Percentiles rank a stretch among this genome's conserved stretches.
Evolutionary conservation across 495 filamentous ascomycete genomes (phyloP).

Genomic region (Lasiosphaeris hirsuta): DNA sequence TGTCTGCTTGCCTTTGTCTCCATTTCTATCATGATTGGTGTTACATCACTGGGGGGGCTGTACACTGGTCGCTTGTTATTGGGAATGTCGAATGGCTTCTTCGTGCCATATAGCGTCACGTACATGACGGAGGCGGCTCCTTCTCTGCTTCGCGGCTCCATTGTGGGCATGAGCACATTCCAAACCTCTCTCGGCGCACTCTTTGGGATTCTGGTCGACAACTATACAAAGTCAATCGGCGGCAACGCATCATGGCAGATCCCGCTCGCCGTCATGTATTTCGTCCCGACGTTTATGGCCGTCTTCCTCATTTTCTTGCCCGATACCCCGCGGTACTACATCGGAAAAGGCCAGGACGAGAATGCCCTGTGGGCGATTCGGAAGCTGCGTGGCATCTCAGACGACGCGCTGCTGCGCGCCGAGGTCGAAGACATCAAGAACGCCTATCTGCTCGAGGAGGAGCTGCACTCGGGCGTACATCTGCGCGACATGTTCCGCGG

Average conservation of each 20-base stretch:
- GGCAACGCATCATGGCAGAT: slow-evolving; percentile 46
- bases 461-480: slow-evolving; percentile 24
- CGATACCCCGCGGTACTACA: slow-evolving; percentile 51
- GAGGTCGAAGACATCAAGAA: slow-evolving; percentile 32
- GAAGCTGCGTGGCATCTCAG: slow-evolving; percentile 24
- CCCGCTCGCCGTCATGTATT: slow-evolving; percentile 51
- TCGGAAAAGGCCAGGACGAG: slow-evolving; percentile 33
- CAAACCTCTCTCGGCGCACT: slow-evolving; percentile 52
- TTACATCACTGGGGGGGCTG: slow-evolving; percentile 36
- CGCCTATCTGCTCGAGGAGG: slow-evolving; percentile 24
- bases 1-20: slow-evolving; percentile 34
- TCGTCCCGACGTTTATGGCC: slow-evolving; percentile 47
- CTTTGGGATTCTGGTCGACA: slow-evolving; percentile 52
- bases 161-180: slow-evolving; percentile 49
- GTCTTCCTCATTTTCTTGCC: slow-evolving; percentile 51
- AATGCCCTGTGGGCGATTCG: slow-evolving; percentile 31
- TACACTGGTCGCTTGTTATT: slow-evolving; percentile 45
- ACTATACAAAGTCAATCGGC: slow-evolving; percentile 36
- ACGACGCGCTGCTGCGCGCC: slow-evolving; percentile 24
- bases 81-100: slow-evolving; percentile 45
- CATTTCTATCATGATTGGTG: slow-evolving; percentile 42
- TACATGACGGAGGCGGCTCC: slow-evolving; percentile 43
- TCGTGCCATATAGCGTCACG: slow-evolving; percentile 45
- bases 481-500: slow-evolving; percentile 30
- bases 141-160: slow-evolving; percentile 39